Conservation (phyloP, 345 rosid genomes). For the Hypericum androsaemum region DNA sequence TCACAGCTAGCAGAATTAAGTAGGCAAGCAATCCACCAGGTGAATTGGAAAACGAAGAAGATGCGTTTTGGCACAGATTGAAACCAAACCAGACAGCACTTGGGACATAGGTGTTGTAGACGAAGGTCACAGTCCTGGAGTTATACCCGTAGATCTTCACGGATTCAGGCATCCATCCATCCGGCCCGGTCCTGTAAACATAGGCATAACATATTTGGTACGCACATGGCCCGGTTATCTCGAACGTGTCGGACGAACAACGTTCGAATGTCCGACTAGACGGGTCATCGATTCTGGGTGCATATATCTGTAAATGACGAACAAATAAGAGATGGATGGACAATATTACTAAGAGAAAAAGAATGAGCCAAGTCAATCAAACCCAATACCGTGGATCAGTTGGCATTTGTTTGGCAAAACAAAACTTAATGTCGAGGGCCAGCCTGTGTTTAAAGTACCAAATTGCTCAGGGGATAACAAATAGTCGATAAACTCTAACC, state of each 20-base stretch:
- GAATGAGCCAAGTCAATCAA: too few species aligned
- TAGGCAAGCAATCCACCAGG: background rate
- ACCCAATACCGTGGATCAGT: too few species aligned
- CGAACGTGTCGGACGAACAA: slow-evolving; percentile 23
- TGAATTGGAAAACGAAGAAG: background rate
- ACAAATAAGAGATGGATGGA: too few species aligned
- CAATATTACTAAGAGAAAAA: too few species aligned
- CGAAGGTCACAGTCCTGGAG: slow-evolving; percentile 9
- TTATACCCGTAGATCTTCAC: slow-evolving; percentile 15
- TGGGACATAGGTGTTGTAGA: slow-evolving; percentile 10
- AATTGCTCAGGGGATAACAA: too few species aligned
- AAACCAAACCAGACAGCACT: slow-evolving; percentile 16
- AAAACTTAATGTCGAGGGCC: too few species aligned
- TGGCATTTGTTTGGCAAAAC: too few species aligned
- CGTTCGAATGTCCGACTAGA: slow-evolving; percentile 13
- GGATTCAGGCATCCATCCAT: slow-evolving; percentile 19
- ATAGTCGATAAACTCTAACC: too few species aligned
- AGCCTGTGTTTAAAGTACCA: too few species aligned
- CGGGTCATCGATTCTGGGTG: slow-evolving; percentile 23
- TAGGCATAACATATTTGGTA: slow-evolving; percentile 21
- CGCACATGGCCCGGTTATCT: slow-evolving; percentile 21
- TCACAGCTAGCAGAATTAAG: background rate
- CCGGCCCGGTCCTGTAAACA: slow-evolving; percentile 19
- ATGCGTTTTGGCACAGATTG: slow-evolving; percentile 11
- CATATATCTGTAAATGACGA: slow-evolving; percentile 14